Evolutionary conservation across 106 monocot species (phyloP).

Genomic region (Chionographis japonica): DNA sequence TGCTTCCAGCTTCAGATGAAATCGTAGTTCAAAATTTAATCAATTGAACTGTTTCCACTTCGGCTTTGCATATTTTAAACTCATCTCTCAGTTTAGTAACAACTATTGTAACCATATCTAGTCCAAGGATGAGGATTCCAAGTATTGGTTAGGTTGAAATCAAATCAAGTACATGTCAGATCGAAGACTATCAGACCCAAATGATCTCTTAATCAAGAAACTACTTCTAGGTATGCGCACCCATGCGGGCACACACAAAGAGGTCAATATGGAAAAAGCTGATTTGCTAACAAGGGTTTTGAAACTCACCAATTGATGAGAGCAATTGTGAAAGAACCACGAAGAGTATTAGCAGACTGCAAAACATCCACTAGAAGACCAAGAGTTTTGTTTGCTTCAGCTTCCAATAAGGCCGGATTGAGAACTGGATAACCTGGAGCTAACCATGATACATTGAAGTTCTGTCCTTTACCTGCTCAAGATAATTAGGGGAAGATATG

Average conservation of each 20-base stretch:
- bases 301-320: constrained; percentile 61
- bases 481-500: constrained; percentile 3
- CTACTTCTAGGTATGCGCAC: neutral
- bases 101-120: too few species aligned
- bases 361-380: constrained; percentile 56
- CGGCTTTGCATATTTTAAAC: too few species aligned
- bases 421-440: constrained; percentile 44
- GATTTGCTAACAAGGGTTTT: neutral
- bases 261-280: neutral
- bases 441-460: constrained; percentile 50
- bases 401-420: constrained; percentile 34
- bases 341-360: constrained; percentile 31
- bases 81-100: too few species aligned
- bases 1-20: too few species aligned
- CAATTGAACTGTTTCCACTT: too few species aligned
- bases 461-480: constrained; percentile 37
- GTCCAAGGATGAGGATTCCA: too few species aligned
- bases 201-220: too few species aligned
- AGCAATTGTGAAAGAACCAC: constrained; percentile 52
- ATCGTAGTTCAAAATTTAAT: too few species aligned
- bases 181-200: too few species aligned
- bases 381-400: constrained; percentile 58
- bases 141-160: too few species aligned
- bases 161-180: too few species aligned
- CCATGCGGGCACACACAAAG: neutral